Base-by-base conservation (phyloP, 805 yeast species). In the Nakazawaea peltata region DNA sequence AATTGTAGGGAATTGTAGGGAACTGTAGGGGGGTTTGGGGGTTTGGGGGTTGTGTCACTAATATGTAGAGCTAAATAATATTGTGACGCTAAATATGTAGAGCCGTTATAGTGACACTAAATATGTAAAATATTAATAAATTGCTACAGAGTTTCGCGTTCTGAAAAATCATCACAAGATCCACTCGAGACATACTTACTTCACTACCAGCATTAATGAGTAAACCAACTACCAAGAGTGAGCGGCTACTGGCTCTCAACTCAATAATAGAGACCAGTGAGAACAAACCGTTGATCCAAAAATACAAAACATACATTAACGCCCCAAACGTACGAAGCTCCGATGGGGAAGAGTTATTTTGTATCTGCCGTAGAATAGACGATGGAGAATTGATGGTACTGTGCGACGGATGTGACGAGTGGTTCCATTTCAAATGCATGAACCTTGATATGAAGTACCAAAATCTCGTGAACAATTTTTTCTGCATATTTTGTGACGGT, bases 391-490 rank as follows among this genome's bases (percentile, higher is more conserved):
- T 87, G 51, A 88, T 88, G 97, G 81, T 88, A n/a, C 85, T 82
- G 0, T 87, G 97, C 53, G 96, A 87, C 52, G 88, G 85, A 5
- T 88, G 97, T 57, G 95, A 86, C 49, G 95, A 85, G 40, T 88
- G 97, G 97, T 88, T 69, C 51, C 97, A 88, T 56, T 84, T 87
- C 55, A 61, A 59, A 30, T 88, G 97, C 52, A 72, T 87, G 68
- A 67, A 67, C 34, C 51, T 86, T 25, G 66, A 76, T 34, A 53
- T 51, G 7, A 56, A 62, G 36, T 69, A 68, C 47, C 66, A 71
- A 39, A 63, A 67, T 26, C 59, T 86, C 33, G 77, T 86, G 9
- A 65, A 71, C 31, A 69, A 70, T 36, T 87, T 70, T 49, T 81
- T 63, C 50, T 87, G 97, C 50, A 80, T 81, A 8, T 74, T 76